These are phyloP conservation scores for Cladosporium sp. DNA, from an alignment of 2,329 filamentous ascomycete genomes.

Conservation along the genomic window DNA sequence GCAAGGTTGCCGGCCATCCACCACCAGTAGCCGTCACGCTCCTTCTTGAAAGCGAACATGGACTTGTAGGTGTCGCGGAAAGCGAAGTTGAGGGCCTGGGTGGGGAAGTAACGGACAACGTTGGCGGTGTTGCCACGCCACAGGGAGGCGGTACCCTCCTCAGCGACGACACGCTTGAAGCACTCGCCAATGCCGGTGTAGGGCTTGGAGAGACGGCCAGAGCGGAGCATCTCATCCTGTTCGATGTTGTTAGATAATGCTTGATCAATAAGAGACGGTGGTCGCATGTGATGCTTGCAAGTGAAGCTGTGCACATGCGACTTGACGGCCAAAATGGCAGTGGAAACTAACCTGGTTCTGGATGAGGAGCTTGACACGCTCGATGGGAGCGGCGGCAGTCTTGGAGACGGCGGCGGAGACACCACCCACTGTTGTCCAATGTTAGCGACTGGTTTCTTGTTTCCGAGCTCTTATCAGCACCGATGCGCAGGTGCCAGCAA, in stretches of 20 bases:
- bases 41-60: slow-evolving; percentile 99
- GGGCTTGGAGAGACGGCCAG: slow-evolving; percentile 96
- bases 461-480: slow-evolving; percentile 34
- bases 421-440: slow-evolving; percentile 81
- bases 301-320: slow-evolving; percentile 13
- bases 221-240: slow-evolving; percentile 99
- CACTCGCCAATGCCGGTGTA: slow-evolving; percentile 93
- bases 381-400: slow-evolving; percentile 98
- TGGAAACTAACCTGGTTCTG: slow-evolving; percentile 90
- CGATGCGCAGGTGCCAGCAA: slow-evolving; percentile 14
- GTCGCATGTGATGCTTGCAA: slow-evolving; percentile 3
- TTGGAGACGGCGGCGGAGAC: slow-evolving; percentile 99
- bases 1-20: slow-evolving; percentile 99
- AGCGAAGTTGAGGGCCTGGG: slow-evolving; percentile 99
- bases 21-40: slow-evolving; percentile 94
- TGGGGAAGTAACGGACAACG: slow-evolving; percentile 99
- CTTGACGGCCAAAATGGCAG: neutral
- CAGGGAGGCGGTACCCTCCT: slow-evolving; percentile 91
- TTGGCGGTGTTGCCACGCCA: slow-evolving; percentile 99
- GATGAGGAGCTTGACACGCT: slow-evolving; percentile 99
- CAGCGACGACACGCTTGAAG: slow-evolving; percentile 86
- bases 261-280: neutral
- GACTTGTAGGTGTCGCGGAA: slow-evolving; percentile 99
- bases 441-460: slow-evolving; percentile 42
- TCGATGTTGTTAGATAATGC: slow-evolving; percentile 16